Percentiles rank a stretch among this genome's conserved stretches.
These are phyloP conservation scores for Exophiala sp. DNA, from an alignment of 2,329 filamentous ascomycete genomes.

Conservation along the genomic window DNA sequence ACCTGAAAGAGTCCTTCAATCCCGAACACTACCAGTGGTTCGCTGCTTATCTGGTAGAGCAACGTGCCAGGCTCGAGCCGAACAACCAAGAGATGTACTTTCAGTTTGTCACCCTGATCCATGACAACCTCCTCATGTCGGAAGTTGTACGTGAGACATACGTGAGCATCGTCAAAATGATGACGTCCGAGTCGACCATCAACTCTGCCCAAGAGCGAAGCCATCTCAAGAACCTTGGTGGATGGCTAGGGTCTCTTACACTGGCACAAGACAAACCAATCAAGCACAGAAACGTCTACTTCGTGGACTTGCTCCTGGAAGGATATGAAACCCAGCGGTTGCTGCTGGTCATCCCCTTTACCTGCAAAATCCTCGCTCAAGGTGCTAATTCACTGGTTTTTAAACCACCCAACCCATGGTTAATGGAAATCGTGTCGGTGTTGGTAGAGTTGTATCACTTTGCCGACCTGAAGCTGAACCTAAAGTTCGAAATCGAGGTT, in stretches of 20 bases:
- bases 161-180: constrained; percentile 75
- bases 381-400: constrained; percentile 84
- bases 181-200: constrained; percentile 86
- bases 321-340: constrained; percentile 89
- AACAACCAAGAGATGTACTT: constrained; percentile 95
- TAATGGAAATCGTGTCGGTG: constrained; percentile 91
- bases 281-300: constrained; percentile 93
- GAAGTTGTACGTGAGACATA: constrained; percentile 95
- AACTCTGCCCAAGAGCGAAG: constrained; percentile 78
- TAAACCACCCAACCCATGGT: constrained; percentile 91
- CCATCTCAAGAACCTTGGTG: constrained; percentile 88
- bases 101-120: constrained; percentile 78
- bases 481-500: constrained; percentile 98
- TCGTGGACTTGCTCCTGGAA: constrained; percentile 91
- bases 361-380: constrained; percentile 90
- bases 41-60: constrained; percentile 87
- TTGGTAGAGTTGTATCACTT: constrained; percentile 92
- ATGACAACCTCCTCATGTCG: constrained; percentile 73
- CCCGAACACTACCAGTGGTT: constrained; percentile 93
- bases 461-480: constrained; percentile 88
- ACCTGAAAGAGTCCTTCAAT: constrained; percentile 74
- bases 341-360: constrained; percentile 91
- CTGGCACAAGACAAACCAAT: constrained; percentile 92
- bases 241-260: constrained; percentile 90
- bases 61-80: constrained; percentile 93